These are phyloP conservation scores for Ogataea pignaliae DNA, from an alignment of 805 yeast species.

Conservation along the genomic window DNA sequence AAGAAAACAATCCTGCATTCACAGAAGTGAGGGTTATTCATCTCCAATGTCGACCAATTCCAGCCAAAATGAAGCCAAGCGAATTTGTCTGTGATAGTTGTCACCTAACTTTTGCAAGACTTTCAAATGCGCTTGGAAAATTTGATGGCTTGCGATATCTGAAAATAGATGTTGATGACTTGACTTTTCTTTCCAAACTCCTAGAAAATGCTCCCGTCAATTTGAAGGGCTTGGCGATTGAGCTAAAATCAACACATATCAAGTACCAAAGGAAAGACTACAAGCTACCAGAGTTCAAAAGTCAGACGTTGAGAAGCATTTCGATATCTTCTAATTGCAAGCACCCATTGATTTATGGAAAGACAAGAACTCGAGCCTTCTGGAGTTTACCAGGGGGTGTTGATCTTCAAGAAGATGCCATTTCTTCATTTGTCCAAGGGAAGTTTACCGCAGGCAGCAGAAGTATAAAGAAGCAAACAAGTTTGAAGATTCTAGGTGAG, in stretches of 20 bases:
- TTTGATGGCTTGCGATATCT: conserved; percentile 10
- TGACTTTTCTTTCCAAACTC: conserved; percentile 3
- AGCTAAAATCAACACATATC: neutral
- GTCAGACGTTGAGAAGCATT: neutral
- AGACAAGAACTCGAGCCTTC: neutral
- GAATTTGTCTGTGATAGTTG: neutral
- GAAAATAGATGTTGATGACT: conserved; percentile 12
- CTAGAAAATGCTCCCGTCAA: conserved; percentile 11
- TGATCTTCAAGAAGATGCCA: neutral
- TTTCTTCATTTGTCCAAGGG: neutral
- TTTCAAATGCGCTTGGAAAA: neutral
- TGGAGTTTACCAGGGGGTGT: neutral
- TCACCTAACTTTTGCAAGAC: too few relatives aligned
- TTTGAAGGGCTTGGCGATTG: conserved; percentile 12
- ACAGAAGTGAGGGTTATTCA: conserved; percentile 13
- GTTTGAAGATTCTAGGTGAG: conserved; percentile 4
- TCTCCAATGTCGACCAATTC: conserved; percentile 1
- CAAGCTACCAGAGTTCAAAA: neutral
- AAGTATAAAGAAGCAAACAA: conserved; percentile 4
- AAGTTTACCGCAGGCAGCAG: neutral
- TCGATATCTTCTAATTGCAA: neutral
- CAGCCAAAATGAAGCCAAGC: neutral
- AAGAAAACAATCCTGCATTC: conserved; percentile 9
- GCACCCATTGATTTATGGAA: too few relatives aligned
- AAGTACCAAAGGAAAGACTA: conserved; percentile 1